Evolutionary conservation across 2,329 filamentous ascomycete genomes (phyloP).

Genomic region (Phaeomoniella chlamydospora): DNA sequence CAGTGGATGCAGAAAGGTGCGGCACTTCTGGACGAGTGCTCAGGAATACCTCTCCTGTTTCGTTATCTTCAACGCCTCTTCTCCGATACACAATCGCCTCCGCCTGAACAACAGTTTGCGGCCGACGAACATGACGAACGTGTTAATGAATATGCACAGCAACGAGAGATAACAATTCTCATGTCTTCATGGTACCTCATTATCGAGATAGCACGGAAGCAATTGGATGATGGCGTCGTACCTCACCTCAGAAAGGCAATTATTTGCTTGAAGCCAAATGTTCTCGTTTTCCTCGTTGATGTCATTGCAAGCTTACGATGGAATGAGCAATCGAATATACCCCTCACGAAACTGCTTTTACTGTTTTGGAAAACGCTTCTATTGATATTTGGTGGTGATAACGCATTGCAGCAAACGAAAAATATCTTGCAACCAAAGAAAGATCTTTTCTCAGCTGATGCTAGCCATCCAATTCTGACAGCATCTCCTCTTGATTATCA

Average conservation of each 20-base stretch:
- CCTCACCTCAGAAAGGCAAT: conserved; percentile 12
- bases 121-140: not conserved
- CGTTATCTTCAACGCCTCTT: conserved; percentile 22
- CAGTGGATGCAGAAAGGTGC: conserved; percentile 30
- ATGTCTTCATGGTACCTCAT: conserved; percentile 27
- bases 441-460: conserved; percentile 47
- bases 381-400: conserved; percentile 67
- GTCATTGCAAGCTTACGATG: conserved; percentile 55
- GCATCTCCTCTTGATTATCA: conserved; percentile 95
- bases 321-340: conserved; percentile 42
- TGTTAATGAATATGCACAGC: conserved; percentile 10
- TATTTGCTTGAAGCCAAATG: conserved; percentile 42
- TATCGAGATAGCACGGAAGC: conserved; percentile 24
- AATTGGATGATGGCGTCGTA: conserved; percentile 12
- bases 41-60: conserved; percentile 20
- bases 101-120: not conserved
- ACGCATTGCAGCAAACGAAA: conserved; percentile 62
- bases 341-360: conserved; percentile 50
- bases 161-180: conserved; percentile 25
- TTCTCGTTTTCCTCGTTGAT: conserved; percentile 60
- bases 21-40: conserved; percentile 20
- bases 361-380: conserved; percentile 87
- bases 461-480: conserved; percentile 53
- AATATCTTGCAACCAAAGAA: conserved; percentile 42
- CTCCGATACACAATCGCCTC: conserved; percentile 15